Base-by-base conservation (phyloP, 441 rosid species). In the Arabidopsis hybrid region DNA sequence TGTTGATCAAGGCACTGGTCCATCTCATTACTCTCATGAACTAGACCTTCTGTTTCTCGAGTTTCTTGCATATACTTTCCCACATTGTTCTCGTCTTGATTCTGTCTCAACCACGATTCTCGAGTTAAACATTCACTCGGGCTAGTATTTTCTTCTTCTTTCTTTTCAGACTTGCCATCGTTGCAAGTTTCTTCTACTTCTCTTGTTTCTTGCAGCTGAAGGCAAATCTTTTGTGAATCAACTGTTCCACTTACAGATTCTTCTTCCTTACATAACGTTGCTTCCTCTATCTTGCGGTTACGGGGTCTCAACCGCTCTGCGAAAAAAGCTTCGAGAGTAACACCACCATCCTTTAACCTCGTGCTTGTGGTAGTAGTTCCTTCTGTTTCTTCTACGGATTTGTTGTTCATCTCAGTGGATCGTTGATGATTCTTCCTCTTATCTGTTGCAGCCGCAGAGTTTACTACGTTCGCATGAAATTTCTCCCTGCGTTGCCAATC, bases 401-500 rank as follows among this genome's bases (percentile, higher is more conserved):
- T 51, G 10, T 1, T 66, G 6, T 36, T 59, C n/a, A 4, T 34
- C 62, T 65, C 64, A 14, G 21, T 9, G 5, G 47, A 31, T 39
- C 13, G 47, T 51, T 51, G 65, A 61, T 53, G 8, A 46, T 43
- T 60, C 32, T 69, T 64, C 60, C 32, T 46, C 34, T 47, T 42
- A 17, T 69, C 66, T 56, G 32, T 8, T 35, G 50, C 40, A 67
- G 62, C 57, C 11, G 18, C 17, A 14, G 45, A 29, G 11, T 21
- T 65, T 8, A 46, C 18, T 58, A 29, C 21, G 26, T 21, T 21
- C 26, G 26, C 26, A 11, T 60, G 53, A 45, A 72, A 85, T 57
- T 76, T 88, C 69, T 81, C 91, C 85, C 97, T 92, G 83, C 60
- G 4, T 77, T 59, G 13, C 0, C 29, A 26, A 10, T 59, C 7